Base-by-base conservation (phyloP, 306 rosid species). In the Morella rubra region DNA sequence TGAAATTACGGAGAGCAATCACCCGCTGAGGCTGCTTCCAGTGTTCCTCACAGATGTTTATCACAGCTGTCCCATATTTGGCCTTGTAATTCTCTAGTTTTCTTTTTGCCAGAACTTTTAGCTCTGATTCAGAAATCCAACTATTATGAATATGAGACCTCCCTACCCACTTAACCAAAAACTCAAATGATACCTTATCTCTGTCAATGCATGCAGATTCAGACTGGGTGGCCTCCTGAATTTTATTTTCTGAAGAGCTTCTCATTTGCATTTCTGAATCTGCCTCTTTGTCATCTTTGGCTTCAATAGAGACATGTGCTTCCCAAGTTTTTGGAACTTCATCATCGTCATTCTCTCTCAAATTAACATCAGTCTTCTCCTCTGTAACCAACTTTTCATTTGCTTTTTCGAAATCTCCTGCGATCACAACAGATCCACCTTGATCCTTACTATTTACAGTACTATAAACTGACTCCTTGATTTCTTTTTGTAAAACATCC, bases 81-180 rank as follows among this genome's bases (percentile, higher is more conserved):
- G 93, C 98, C 88, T 91, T 96, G 84, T 96, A 96, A 85, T 96
- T 96, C 85, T 96, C 99, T 64, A 96, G 88, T 84, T 96, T 96
- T 86, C 99, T 89, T 93, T 93, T 96, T 5, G 99, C 99, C 87
- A 91, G 83, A 74, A 56, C 86, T 90, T 96, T 96, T 75, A 96
- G 82, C 75, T 86, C 96, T 80, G 97, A 91, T 83, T 96, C 99
- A 70, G 99, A 81, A 69, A 96, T 86, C 99, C 99, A 96, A 69
- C 89, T 85, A 81, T 91, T 93, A 80, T 96, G 99, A 83, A 96
- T 78, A 86, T 96, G 85, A 73, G 99, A 96, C 81, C 87, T 92
- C 78, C 99, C 99, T 32, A 84, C 96, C 99, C 99, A 96, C 87
- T 96, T 96, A 44, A 96, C 93, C 77, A 92, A 83, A 82, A 88